Evolutionary conservation across 768 basidiomycete species (phyloP).

Genomic region (Kwoniella botswanensis): DNA sequence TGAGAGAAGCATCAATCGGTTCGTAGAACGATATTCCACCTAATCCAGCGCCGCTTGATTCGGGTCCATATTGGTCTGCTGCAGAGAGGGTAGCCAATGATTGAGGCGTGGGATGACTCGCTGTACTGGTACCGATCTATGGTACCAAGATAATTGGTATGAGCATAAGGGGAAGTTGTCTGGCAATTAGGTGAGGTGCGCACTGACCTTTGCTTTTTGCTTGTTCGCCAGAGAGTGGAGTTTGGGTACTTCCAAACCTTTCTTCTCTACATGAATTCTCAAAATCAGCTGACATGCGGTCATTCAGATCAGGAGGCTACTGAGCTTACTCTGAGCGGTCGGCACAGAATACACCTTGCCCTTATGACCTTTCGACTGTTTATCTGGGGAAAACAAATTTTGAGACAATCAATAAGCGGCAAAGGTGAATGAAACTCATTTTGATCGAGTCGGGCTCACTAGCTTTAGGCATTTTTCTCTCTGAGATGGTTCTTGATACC

Average conservation of each 20-base stretch:
- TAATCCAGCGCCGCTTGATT: constrained; percentile 15
- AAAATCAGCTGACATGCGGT: background rate
- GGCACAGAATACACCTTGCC: constrained; percentile 46
- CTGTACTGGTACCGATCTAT: constrained; percentile 56
- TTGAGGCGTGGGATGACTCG: constrained; percentile 15
- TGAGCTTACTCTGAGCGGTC: constrained; percentile 36
- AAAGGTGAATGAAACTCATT: constrained; percentile 6
- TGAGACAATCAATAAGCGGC: background rate
- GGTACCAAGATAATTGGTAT: too few relatives aligned
- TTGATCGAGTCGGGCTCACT: constrained; percentile 28
- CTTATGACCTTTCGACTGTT: constrained; percentile 30
- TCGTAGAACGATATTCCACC: constrained; percentile 27
- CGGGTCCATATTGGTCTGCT: constrained; percentile 18
- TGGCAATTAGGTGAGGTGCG: background rate
- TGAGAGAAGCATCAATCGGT: constrained; percentile 54
- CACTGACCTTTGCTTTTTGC: constrained; percentile 41
- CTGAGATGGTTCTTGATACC: background rate
- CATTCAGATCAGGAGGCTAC: too few relatives aligned
- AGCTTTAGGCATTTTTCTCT: constrained; percentile 46
- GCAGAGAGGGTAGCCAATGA: constrained; percentile 23
- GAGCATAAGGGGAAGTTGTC: constrained; percentile 41
- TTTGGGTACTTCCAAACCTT: constrained; percentile 86
- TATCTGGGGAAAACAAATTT: constrained; percentile 24
- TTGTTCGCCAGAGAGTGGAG: constrained; percentile 65
- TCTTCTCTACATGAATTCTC: constrained; percentile 62